Percentiles rank a stretch among this genome's conserved stretches.
phyloP scores from a whole-genome alignment of 805 yeast species.

The Jamesozyma gamospora region DNA sequence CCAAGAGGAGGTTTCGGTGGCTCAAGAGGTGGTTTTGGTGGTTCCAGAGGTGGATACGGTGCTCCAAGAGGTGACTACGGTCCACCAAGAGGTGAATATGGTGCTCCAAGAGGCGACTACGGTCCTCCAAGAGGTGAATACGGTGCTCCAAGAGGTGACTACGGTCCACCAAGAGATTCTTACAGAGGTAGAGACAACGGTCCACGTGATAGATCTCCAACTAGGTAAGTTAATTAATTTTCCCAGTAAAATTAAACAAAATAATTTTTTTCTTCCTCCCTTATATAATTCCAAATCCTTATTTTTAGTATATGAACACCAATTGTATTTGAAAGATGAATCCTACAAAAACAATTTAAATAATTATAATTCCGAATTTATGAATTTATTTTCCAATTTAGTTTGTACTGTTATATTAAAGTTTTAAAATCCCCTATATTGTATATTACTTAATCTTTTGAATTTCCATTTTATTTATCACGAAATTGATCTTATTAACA shows the following conservation, averaged over 20 bases:
- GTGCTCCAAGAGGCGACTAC: constrained; percentile 30
- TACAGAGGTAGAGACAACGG: constrained; percentile 40
- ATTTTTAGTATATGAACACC: too few species aligned
- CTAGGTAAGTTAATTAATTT: constrained; percentile 41
- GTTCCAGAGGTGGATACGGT: constrained; percentile 18
- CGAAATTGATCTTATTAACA: too few species aligned
- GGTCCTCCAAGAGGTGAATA: constrained; percentile 21
- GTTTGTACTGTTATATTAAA: too few species aligned
- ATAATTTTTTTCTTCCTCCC: background rate
- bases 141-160: constrained; percentile 22
- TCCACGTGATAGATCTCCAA: constrained; percentile 64
- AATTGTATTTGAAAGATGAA: too few species aligned
- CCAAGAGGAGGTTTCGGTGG: constrained; percentile 28
- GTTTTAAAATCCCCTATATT: too few species aligned
- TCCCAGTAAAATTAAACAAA: too few species aligned
- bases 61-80: constrained; percentile 25
- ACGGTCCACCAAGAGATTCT: constrained; percentile 33
- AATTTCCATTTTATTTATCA: too few species aligned
- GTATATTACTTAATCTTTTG: too few species aligned
- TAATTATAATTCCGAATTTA: too few species aligned
- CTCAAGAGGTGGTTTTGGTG: constrained; percentile 32
- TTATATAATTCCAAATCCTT: too few species aligned
- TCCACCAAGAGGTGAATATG: constrained; percentile 26
- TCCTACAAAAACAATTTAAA: too few species aligned
- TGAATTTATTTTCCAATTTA: too few species aligned